A percentile compares a stretch with the other conserved stretches of the same genome.
These are phyloP conservation scores for Colletotrichum brevisporum DNA, from an alignment of 2,329 filamentous ascomycete species.

Conservation along the genomic window DNA sequence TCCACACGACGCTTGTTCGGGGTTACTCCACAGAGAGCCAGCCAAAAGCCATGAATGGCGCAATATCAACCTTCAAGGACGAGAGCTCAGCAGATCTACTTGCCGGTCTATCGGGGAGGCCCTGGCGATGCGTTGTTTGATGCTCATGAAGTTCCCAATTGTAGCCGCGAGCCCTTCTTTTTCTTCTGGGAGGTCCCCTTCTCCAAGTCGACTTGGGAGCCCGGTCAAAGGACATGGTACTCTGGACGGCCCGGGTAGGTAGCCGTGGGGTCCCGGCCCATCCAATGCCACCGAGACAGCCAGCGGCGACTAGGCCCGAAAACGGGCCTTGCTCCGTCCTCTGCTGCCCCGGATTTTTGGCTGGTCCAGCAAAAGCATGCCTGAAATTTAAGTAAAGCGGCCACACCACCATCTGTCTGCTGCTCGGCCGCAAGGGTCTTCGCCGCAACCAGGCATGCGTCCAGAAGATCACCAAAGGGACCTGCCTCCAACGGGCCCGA, in stretches of 20 bases:
- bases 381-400: conserved; percentile 37
- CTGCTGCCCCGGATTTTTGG: conserved; percentile 42
- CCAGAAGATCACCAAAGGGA: conserved; percentile 39
- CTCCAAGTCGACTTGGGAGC: conserved; percentile 37
- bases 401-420: conserved; percentile 27
- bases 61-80: conserved; percentile 38
- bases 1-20: conserved; percentile 19
- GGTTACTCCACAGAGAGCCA: conserved; percentile 24
- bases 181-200: conserved; percentile 31
- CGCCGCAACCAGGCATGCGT: conserved; percentile 39
- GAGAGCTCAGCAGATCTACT: conserved; percentile 31
- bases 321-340: conserved; percentile 34
- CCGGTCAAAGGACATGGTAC: conserved; percentile 30
- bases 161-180: conserved; percentile 29
- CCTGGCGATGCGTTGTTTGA: conserved; percentile 36
- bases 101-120: conserved; percentile 23
- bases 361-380: conserved; percentile 26
- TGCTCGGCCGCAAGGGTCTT: conserved; percentile 38
- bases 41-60: conserved; percentile 35
- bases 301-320: conserved; percentile 40
- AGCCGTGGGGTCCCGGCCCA: conserved; percentile 40
- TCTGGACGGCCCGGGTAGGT: conserved; percentile 39
- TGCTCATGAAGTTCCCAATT: conserved; percentile 39
- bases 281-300: conserved; percentile 29
- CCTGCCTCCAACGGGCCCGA: conserved; percentile 32